Conservation (phyloP, 805 yeast species). For the Saturnispora kantuleensis region DNA sequence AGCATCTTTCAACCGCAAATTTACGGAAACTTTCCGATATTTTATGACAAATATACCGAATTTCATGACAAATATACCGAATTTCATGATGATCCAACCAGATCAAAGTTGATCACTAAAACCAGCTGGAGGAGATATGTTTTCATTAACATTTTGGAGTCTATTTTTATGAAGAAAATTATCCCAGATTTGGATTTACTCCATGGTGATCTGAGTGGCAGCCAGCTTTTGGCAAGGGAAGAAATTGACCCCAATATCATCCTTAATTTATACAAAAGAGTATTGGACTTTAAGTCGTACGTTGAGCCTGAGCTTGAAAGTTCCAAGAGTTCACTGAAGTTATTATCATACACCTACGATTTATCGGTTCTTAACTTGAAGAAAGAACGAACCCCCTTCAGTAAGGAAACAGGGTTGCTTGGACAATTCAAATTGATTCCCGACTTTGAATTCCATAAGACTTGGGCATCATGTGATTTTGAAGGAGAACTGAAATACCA, state of each 20-base stretch:
- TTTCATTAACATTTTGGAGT: neutral
- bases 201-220: no score
- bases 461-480: neutral
- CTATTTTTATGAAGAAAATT: neutral
- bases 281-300: neutral
- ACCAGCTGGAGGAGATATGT: conserved; percentile 2
- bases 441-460: no score
- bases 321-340: neutral
- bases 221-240: neutral
- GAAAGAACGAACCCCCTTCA: no score
- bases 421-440: no score
- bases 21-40: conserved; percentile 3
- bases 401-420: no score
- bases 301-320: neutral
- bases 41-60: conserved; percentile 1
- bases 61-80: neutral
- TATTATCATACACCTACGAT: neutral
- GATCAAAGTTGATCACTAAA: neutral
- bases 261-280: neutral
- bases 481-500: neutral
- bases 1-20: neutral
- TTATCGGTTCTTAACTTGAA: no score
- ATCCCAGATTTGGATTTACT: no score
- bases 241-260: neutral
- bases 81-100: neutral